A percentile compares a stretch with the other conserved stretches of the same genome.
Evolutionary conservation across 352 stramenopile genomes (phyloP).

Genomic region (Phytophthora meadii): DNA sequence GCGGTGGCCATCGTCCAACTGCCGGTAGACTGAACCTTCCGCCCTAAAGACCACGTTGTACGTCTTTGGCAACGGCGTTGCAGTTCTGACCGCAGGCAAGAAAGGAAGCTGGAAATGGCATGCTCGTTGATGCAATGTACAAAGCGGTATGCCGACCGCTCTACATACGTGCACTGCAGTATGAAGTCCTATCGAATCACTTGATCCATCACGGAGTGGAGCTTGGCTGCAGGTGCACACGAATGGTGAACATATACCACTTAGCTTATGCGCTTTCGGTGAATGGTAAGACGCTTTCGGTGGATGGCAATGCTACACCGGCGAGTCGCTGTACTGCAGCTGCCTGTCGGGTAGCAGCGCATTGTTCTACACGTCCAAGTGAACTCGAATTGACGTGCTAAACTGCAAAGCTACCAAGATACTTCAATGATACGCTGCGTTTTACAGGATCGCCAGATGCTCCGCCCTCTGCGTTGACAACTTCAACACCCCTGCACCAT

Average conservation of each 20-base stretch:
- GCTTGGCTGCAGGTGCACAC: constrained; percentile 12
- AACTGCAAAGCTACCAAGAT: constrained; percentile 25
- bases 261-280: not conserved
- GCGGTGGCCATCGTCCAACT: constrained; percentile 12
- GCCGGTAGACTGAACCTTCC: constrained; percentile 5
- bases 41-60: not conserved
- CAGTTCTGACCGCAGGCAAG: too few species aligned
- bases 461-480: constrained; percentile 10
- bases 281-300: not conserved
- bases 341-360: too few species aligned
- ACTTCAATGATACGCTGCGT: constrained; percentile 32
- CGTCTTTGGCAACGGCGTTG: too few species aligned
- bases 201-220: constrained; percentile 11
- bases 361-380: constrained; percentile 1
- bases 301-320: not conserved
- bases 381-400: constrained; percentile 2
- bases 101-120: too few species aligned
- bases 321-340: too few species aligned
- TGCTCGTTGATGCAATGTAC: too few species aligned
- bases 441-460: constrained; percentile 7
- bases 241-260: not conserved
- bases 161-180: too few species aligned
- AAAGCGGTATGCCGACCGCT: too few species aligned
- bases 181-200: too few species aligned
- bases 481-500: constrained; percentile 18